These are phyloP conservation scores for Ilex paraguariensis DNA, from an alignment of 305 asterid species.

Conservation along the genomic window DNA sequence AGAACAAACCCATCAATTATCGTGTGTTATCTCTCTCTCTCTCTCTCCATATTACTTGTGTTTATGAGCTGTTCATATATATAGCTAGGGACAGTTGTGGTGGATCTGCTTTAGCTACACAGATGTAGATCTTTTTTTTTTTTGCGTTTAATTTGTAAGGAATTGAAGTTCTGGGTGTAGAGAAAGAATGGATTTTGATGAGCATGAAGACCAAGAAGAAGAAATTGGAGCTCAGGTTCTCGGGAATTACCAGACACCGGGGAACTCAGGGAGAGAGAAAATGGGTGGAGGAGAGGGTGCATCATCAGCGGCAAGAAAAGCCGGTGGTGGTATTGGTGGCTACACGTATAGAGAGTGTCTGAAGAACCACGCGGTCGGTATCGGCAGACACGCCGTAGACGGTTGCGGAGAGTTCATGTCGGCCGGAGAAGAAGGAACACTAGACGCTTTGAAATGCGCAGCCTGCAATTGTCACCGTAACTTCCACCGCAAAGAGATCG, in stretches of 20 bases:
- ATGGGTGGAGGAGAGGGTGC: slow-evolving; percentile 8
- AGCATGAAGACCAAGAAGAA: slow-evolving; percentile 30
- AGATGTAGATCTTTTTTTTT: slow-evolving; percentile 18
- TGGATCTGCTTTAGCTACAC: slow-evolving; percentile 13
- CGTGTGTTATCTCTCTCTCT: slow-evolving; percentile 4
- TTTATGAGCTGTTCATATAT: slow-evolving; percentile 2
- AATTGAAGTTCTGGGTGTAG: neutral
- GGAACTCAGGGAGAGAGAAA: neutral
- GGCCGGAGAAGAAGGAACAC: slow-evolving; percentile 35
- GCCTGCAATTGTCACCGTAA: slow-evolving; percentile 47
- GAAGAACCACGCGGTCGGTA: slow-evolving; percentile 38
- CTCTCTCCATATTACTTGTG: no score
- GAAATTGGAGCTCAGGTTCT: slow-evolving; percentile 20
- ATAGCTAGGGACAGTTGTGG: neutral
- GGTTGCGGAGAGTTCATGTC: slow-evolving; percentile 45
- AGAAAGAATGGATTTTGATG: slow-evolving; percentile 32
- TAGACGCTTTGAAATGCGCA: slow-evolving; percentile 35
- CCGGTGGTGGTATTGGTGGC: slow-evolving; percentile 1
- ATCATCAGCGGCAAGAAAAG: slow-evolving; percentile 12
- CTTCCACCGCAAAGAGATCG: slow-evolving; percentile 38
- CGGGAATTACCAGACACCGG: slow-evolving; percentile 11
- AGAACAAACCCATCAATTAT: slow-evolving; percentile 26
- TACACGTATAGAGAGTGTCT: slow-evolving; percentile 37
- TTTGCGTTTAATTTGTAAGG: neutral
- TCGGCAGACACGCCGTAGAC: slow-evolving; percentile 37